phyloP scores from a whole-genome alignment of 192 early-diverging fungal species.

The Diversispora eburnea region DNA sequence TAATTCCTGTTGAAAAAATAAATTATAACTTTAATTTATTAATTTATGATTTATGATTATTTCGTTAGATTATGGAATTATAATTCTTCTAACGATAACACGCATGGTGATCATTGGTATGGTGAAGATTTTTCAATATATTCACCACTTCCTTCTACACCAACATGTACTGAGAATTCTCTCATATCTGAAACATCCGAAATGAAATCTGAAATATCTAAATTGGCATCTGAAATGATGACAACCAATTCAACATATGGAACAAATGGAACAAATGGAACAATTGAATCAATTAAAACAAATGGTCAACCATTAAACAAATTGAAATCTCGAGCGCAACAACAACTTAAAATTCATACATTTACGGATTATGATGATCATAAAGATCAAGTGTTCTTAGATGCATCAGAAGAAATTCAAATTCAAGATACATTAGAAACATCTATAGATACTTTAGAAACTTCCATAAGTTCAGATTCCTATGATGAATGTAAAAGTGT shows the following conservation, averaged over 20 bases:
- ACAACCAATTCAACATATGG: neutral
- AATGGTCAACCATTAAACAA: neutral
- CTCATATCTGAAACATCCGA: no score
- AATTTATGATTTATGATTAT: no score
- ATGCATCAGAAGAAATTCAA: neutral
- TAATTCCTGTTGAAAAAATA: no score
- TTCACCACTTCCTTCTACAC: conserved; percentile 36
- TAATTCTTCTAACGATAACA: conserved; percentile 76
- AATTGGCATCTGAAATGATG: neutral
- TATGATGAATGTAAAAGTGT: neutral
- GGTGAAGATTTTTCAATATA: conserved; percentile 82
- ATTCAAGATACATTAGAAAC: neutral
- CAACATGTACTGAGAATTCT: no score
- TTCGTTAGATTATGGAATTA: conserved; percentile 74
- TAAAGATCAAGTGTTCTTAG: neutral
- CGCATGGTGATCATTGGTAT: conserved; percentile 80
- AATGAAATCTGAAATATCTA: neutral
- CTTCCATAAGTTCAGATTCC: neutral
- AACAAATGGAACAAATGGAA: neutral
- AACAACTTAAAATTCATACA: conserved; percentile 14
- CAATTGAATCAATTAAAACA: neutral
- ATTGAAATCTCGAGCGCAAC: neutral
- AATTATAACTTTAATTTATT: no score
- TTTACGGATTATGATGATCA: neutral
- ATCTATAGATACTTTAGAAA: neutral